A percentile compares a stretch with the other conserved stretches of the same genome.
These are phyloP conservation scores for Artemisia argyi DNA, from an alignment of 129 eudicot genomes.

Conservation along the genomic window DNA sequence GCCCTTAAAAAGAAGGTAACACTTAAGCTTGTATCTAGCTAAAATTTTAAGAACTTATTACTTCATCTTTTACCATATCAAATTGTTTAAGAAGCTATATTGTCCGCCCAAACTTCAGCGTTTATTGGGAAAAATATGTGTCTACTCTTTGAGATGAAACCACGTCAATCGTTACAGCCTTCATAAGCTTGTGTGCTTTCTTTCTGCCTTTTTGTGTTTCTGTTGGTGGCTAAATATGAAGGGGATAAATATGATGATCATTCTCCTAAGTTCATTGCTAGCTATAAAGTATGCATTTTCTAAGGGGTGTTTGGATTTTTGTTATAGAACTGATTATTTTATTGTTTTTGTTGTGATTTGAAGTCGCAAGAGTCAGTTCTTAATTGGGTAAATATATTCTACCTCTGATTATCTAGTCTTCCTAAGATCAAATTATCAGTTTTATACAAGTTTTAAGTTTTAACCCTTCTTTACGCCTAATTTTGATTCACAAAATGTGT, in stretches of 20 bases:
- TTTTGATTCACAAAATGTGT: too few relatives aligned
- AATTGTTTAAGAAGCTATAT: not conserved
- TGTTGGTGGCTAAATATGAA: too few relatives aligned
- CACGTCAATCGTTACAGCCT: not conserved
- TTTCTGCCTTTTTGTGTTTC: not conserved
- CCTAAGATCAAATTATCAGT: too few relatives aligned
- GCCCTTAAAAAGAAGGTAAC: conserved; percentile 93
- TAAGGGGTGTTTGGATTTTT: not conserved
- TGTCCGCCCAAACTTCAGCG: too few relatives aligned
- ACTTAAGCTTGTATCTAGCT: not conserved
- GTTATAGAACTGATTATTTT: not conserved
- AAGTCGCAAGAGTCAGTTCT: too few relatives aligned
- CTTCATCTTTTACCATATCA: not conserved
- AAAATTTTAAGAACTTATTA: too few relatives aligned
- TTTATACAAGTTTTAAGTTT: too few relatives aligned
- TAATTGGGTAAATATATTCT: too few relatives aligned
- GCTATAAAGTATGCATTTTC: not conserved
- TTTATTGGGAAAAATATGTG: too few relatives aligned
- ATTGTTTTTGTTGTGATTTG: not conserved
- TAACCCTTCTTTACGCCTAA: too few relatives aligned
- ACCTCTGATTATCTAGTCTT: too few relatives aligned
- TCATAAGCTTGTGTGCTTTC: not conserved
- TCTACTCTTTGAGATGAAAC: not conserved
- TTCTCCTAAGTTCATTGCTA: not conserved
- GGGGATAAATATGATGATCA: not conserved